Conservation (phyloP, 1,284 basidiomycete species). For the Moniliophthora roreri region DNA sequence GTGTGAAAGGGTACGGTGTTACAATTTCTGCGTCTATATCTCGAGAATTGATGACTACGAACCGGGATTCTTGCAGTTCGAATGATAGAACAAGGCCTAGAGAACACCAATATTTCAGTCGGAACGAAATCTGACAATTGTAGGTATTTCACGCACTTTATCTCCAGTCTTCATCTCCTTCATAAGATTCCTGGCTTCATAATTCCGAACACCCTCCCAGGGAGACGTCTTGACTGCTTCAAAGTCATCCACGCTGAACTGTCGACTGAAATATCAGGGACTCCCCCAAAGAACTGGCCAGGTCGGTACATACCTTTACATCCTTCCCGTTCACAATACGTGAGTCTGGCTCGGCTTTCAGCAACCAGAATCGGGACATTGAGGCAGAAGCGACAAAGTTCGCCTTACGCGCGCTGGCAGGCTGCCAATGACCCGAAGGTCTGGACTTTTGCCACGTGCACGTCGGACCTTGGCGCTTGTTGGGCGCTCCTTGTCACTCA, state of each 20-base stretch:
- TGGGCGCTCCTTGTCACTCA: too few relatives aligned
- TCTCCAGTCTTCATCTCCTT: conserved; percentile 88
- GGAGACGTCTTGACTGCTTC: conserved; percentile 71
- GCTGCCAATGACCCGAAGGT: too few relatives aligned
- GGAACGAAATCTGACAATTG: not conserved
- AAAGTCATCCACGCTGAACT: conserved; percentile 94
- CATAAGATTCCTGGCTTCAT: conserved; percentile 92
- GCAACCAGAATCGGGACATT: conserved; percentile 63
- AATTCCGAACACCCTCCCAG: conserved; percentile 93
- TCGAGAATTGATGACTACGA: conserved; percentile 18
- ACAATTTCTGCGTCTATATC: not conserved
- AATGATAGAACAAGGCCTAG: conserved; percentile 84
- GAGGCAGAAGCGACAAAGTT: not conserved
- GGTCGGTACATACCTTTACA: conserved; percentile 64
- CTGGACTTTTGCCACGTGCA: too few relatives aligned
- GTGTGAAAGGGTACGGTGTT: not conserved
- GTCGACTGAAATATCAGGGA: conserved; percentile 10
- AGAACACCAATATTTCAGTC: not conserved
- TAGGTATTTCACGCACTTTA: conserved; percentile 49
- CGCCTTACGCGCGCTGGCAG: too few relatives aligned
- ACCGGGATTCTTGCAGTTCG: conserved; percentile 90
- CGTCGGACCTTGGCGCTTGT: too few relatives aligned
- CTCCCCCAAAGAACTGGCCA: conserved; percentile 5
- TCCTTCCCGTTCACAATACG: conserved; percentile 89
- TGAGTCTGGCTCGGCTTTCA: conserved; percentile 91